Percentiles rank a stretch among this genome's conserved stretches.
Evolutionary conservation across 2,329 filamentous ascomycete species (phyloP).

Genomic region (Alternaria brassicae): DNA sequence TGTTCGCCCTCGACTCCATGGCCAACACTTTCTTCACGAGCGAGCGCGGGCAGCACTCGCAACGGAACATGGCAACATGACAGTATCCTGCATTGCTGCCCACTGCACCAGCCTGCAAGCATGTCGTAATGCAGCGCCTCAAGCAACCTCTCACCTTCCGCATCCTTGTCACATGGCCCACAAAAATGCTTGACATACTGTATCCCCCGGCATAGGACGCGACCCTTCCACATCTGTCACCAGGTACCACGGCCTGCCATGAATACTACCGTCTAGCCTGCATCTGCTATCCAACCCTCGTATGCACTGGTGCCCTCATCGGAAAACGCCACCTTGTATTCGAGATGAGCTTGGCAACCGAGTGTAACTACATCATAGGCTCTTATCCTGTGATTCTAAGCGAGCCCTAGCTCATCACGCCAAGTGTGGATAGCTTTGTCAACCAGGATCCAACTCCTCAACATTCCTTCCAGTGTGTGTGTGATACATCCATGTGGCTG

Average conservation of each 20-base stretch:
- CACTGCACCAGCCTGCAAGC: slow-evolving; percentile 7
- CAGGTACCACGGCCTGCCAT: slow-evolving; percentile 11
- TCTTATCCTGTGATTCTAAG: slow-evolving; percentile 20
- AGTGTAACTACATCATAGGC: slow-evolving; percentile 24
- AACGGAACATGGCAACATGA: background rate
- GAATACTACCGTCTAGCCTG: background rate
- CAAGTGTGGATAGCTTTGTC: slow-evolving; percentile 11
- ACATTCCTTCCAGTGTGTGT: slow-evolving; percentile 13
- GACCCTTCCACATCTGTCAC: slow-evolving; percentile 31
- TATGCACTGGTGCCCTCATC: background rate
- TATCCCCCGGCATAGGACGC: slow-evolving; percentile 17
- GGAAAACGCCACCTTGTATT: slow-evolving; percentile 3
- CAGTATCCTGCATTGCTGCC: background rate
- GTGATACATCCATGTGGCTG: slow-evolving; percentile 29
- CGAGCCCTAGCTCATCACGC: slow-evolving; percentile 26
- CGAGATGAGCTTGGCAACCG: slow-evolving; percentile 13
- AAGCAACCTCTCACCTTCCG: slow-evolving; percentile 19
- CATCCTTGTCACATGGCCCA: slow-evolving; percentile 25
- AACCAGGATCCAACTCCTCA: slow-evolving; percentile 16
- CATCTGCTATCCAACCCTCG: background rate
- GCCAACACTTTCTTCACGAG: background rate
- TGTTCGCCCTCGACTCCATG: background rate
- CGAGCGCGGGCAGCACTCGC: slow-evolving; percentile 1
- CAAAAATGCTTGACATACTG: slow-evolving; percentile 29
- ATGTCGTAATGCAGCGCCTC: slow-evolving; percentile 20